Conservation (phyloP, 1,139 yeast species). For the Lodderomyces theae region DNA sequence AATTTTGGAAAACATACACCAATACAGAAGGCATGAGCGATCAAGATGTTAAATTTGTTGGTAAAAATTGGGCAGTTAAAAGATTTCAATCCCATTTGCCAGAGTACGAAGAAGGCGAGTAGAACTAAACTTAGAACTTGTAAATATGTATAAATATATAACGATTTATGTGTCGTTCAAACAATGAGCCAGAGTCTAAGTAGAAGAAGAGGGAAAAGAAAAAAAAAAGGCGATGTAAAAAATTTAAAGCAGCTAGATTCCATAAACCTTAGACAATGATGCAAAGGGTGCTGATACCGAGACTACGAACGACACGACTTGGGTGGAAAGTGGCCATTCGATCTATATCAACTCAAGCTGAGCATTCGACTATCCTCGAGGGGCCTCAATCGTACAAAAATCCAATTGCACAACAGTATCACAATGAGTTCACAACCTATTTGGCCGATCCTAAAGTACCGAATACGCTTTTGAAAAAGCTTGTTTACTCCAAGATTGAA, state of each 20-base stretch:
- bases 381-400: constrained; percentile 9
- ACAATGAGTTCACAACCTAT: constrained; percentile 9
- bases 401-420: constrained; percentile 5
- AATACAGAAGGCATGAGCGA: constrained; percentile 62
- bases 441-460: constrained; percentile 6
- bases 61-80: constrained; percentile 77
- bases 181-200: no score
- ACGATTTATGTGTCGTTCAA: no score
- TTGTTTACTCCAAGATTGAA: constrained; percentile 6
- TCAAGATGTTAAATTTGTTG: constrained; percentile 66
- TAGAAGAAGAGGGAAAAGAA: no score
- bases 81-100: constrained; percentile 60
- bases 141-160: neutral
- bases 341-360: neutral
- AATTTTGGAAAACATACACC: constrained; percentile 72
- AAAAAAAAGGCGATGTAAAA: neutral
- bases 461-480: constrained; percentile 1
- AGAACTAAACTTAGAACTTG: no score
- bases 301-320: neutral
- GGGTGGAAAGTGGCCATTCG: neutral
- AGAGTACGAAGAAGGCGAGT: constrained; percentile 25
- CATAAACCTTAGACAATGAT: neutral
- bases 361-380: constrained; percentile 8
- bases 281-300: neutral
- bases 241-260: neutral